Evolutionary conservation across 108 stramenopile species (phyloP).

Genomic region (Schizochytrium sp.): DNA sequence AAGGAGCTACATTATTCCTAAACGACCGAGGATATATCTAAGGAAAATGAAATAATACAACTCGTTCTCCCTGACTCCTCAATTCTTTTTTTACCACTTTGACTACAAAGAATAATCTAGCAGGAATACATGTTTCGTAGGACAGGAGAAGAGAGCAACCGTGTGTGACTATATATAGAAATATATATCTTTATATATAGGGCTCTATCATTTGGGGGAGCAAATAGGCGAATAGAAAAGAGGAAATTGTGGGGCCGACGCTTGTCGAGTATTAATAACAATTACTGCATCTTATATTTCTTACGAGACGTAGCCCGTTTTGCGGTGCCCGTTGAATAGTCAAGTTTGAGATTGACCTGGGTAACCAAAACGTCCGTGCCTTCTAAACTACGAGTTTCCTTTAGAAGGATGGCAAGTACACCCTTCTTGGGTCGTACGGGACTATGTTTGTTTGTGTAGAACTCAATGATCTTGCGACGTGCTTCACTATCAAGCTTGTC

Average conservation of each 20-base stretch:
- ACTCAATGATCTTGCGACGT: background rate
- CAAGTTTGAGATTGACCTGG: constrained; percentile 44
- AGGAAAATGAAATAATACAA: no score
- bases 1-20: no score
- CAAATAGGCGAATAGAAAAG: background rate
- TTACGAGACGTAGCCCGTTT: background rate
- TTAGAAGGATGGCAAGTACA: background rate
- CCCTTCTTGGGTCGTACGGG: constrained; percentile 1
- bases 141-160: no score
- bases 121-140: no score
- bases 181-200: no score
- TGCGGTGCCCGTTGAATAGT: background rate
- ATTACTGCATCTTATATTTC: background rate
- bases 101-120: no score
- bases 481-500: background rate
- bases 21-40: no score
- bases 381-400: background rate
- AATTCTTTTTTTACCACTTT: no score
- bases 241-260: background rate
- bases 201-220: background rate
- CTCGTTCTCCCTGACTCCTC: no score
- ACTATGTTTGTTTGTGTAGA: background rate
- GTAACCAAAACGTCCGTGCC: background rate
- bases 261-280: background rate
- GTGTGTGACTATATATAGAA: no score